Evolutionary conservation across 805 yeast species (phyloP).

Genomic region (Blastobotrys parvus): DNA sequence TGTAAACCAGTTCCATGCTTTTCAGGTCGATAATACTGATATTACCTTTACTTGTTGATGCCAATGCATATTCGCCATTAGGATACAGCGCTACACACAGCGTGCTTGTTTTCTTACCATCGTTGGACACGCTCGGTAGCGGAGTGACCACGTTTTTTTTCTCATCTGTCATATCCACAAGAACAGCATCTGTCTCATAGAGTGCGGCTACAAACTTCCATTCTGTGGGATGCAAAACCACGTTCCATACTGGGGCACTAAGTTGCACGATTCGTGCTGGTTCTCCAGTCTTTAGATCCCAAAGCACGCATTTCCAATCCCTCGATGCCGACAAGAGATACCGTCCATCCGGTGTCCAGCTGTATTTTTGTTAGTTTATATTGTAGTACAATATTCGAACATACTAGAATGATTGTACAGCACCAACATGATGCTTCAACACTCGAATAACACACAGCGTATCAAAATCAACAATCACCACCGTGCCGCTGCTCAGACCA

Average conservation of each 20-base stretch:
- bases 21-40: constrained; percentile 38
- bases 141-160: constrained; percentile 3
- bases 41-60: constrained; percentile 80
- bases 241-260: constrained; percentile 69
- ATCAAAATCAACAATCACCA: constrained; percentile 66
- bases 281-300: constrained; percentile 54
- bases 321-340: constrained; percentile 62
- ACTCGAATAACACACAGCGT: constrained; percentile 50
- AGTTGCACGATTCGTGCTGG: constrained; percentile 41
- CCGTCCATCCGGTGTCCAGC: constrained; percentile 70
- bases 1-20: constrained; percentile 32
- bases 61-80: constrained; percentile 47
- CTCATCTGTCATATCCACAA: constrained; percentile 34
- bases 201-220: constrained; percentile 52
- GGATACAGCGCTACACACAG: constrained; percentile 45
- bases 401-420: constrained; percentile 49
- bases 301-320: constrained; percentile 74
- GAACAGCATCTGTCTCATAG: constrained; percentile 52
- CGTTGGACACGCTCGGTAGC: neutral
- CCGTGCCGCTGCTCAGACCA: constrained; percentile 66
- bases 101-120: constrained; percentile 25
- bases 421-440: constrained; percentile 57
- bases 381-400: neutral
- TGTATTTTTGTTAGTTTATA: constrained; percentile 22
- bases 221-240: constrained; percentile 46